A percentile compares a stretch with the other conserved stretches of the same genome.
Evolutionary conservation across 2,329 filamentous ascomycete genomes (phyloP).

Genomic region (Fusarium coffeatum): DNA sequence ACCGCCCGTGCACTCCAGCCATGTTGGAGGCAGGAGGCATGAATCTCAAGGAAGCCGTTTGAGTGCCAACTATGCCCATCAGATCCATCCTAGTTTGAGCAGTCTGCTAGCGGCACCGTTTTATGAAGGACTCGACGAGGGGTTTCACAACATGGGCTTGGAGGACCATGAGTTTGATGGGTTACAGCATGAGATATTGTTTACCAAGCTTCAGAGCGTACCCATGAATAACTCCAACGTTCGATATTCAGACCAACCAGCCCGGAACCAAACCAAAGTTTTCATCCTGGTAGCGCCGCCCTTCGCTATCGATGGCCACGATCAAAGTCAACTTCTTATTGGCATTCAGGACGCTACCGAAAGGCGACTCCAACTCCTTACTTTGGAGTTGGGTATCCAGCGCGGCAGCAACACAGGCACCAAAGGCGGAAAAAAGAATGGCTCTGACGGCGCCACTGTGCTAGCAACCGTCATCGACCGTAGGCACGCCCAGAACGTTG

Average conservation of each 20-base stretch:
- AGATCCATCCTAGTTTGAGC: slow-evolving; percentile 64
- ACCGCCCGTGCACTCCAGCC: slow-evolving; percentile 57
- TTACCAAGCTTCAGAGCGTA: slow-evolving; percentile 77
- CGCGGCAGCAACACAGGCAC: slow-evolving; percentile 47
- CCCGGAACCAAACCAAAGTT: slow-evolving; percentile 68
- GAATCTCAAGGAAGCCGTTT: slow-evolving; percentile 73
- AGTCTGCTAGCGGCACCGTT: slow-evolving; percentile 76
- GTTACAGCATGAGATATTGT: slow-evolving; percentile 76
- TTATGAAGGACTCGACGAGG: slow-evolving; percentile 77
- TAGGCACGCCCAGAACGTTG: slow-evolving; percentile 72
- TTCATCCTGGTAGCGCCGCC: slow-evolving; percentile 74
- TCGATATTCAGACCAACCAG: slow-evolving; percentile 67
- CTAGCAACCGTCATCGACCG: slow-evolving; percentile 58
- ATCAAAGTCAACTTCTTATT: slow-evolving; percentile 68
- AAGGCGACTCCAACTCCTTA: slow-evolving; percentile 74
- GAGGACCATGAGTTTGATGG: slow-evolving; percentile 79
- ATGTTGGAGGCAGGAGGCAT: slow-evolving; percentile 67
- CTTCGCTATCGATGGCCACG: slow-evolving; percentile 64
- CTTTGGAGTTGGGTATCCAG: slow-evolving; percentile 66
- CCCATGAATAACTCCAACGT: slow-evolving; percentile 70
- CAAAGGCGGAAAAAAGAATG: slow-evolving; percentile 39
- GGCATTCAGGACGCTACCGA: slow-evolving; percentile 78
- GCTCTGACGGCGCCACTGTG: slow-evolving; percentile 39
- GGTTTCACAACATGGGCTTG: slow-evolving; percentile 77
- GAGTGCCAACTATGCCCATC: slow-evolving; percentile 58